Percentiles rank a stretch among this genome's conserved stretches.
Conservation (phyloP, 805 yeast species). For the Trichomonascus vanleenenianus region DNA sequence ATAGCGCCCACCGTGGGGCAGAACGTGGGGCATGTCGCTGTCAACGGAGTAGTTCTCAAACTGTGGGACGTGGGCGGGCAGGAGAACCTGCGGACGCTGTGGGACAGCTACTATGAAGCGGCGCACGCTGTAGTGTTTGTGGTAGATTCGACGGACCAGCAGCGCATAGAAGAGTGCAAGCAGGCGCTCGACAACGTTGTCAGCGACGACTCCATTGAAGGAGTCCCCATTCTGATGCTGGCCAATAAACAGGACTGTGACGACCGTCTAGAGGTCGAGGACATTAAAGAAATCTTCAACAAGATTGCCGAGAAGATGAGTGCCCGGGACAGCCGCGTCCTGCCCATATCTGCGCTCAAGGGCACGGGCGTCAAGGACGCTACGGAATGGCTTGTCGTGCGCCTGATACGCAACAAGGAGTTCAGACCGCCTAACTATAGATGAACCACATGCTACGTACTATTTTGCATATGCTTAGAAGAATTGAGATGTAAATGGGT, state of each 20-base stretch:
- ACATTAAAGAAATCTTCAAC: constrained; percentile 77
- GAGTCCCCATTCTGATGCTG: constrained; percentile 86
- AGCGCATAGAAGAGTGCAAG: constrained; percentile 74
- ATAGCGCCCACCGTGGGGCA: constrained; percentile 95
- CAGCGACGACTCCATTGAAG: constrained; percentile 53
- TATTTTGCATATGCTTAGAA: too few relatives aligned
- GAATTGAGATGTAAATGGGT: too few relatives aligned
- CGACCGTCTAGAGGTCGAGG: constrained; percentile 63
- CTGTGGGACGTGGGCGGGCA: constrained; percentile 99
- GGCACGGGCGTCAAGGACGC: constrained; percentile 79
- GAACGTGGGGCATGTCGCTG: constrained; percentile 43
- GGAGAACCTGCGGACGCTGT: constrained; percentile 68
- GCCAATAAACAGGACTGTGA: constrained; percentile 89
- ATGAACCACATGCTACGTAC: too few relatives aligned
- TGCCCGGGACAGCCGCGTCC: constrained; percentile 84
- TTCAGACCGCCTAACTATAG: constrained; percentile 48
- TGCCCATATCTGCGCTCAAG: constrained; percentile 80
- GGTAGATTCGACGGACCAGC: constrained; percentile 84
- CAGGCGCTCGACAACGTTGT: constrained; percentile 50
- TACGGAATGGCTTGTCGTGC: constrained; percentile 75
- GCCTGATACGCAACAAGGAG: constrained; percentile 59
- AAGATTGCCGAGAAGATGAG: constrained; percentile 73
- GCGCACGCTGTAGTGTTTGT: constrained; percentile 91
- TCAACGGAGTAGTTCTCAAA: constrained; percentile 44
- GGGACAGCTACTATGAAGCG: constrained; percentile 78